Conservation (phyloP, 164 flowering plant genomes). For the Houttuynia cordata region DNA sequence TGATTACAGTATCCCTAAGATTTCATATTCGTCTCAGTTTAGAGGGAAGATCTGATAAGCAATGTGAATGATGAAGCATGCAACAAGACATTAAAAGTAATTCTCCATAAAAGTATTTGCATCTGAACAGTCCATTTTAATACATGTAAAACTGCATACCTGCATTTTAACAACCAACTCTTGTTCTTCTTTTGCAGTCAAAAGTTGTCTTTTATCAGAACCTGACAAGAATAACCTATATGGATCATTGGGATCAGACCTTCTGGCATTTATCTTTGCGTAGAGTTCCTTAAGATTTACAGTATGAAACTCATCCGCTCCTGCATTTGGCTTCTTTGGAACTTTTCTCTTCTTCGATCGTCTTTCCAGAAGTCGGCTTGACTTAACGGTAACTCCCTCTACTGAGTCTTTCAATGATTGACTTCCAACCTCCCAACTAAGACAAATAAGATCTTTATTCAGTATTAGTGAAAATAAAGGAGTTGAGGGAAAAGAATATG, state of each 20-base stretch:
- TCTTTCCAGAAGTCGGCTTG: conserved; percentile 61
- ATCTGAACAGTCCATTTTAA: too few species aligned
- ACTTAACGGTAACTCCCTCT: conserved; percentile 29
- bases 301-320: conserved; percentile 14
- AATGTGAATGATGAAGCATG: too few species aligned
- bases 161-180: conserved; percentile 48
- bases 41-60: too few species aligned
- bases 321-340: conserved; percentile 20
- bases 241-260: conserved; percentile 51
- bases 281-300: conserved; percentile 13
- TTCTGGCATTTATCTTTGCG: conserved; percentile 22
- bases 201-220: conserved; percentile 53
- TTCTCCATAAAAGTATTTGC: background rate
- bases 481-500: background rate
- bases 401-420: conserved; percentile 5
- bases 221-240: conserved; percentile 49
- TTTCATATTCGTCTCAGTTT: too few species aligned
- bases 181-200: conserved; percentile 60
- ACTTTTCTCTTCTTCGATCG: conserved; percentile 35
- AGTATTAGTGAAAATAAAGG: conserved; percentile 1
- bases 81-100: background rate
- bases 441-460: background rate
- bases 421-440: conserved; percentile 20
- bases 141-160: conserved; percentile 19
- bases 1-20: too few species aligned